Percentiles rank a stretch among this genome's conserved stretches.
Conservation (phyloP, 129 eudicot genomes). For the Chrysanthemum seticuspe region DNA sequence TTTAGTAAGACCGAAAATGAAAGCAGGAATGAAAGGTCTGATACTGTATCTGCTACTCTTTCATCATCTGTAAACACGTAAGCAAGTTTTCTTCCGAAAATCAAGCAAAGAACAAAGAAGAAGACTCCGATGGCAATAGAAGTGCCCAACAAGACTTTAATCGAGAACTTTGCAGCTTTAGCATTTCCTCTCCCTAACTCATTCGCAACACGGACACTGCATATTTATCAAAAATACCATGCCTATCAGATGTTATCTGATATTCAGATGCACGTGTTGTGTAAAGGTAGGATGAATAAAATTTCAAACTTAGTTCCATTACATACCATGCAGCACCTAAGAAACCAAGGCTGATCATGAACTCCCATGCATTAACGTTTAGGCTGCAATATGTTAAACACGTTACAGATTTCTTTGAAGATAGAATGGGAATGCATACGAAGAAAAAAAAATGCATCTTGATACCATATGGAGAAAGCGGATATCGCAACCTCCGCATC, state of each 20-base stretch:
- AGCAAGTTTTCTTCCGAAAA: constrained; percentile 53
- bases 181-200: constrained; percentile 91
- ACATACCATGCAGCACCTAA: constrained; percentile 91
- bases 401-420: not conserved
- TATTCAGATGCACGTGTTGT: too few relatives aligned
- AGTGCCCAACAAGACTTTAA: constrained; percentile 63
- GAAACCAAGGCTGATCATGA: constrained; percentile 74
- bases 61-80: constrained; percentile 63
- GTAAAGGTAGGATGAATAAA: too few relatives aligned
- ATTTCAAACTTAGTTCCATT: not conserved
- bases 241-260: too few relatives aligned
- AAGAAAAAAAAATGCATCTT: not conserved
- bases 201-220: constrained; percentile 86
- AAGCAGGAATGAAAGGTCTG: constrained; percentile 63
- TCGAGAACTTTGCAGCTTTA: constrained; percentile 71
- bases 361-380: constrained; percentile 62
- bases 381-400: constrained; percentile 46
- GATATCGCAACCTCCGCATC: constrained; percentile 79
- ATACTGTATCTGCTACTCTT: constrained; percentile 63
- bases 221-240: not conserved
- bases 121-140: constrained; percentile 57
- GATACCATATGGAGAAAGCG: constrained; percentile 79
- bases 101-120: constrained; percentile 60
- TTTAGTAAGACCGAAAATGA: constrained; percentile 68
- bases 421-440: not conserved